These are phyloP conservation scores for Debaryomyces fabryi DNA, from an alignment of 1,139 yeast genomes.

Conservation along the genomic window DNA sequence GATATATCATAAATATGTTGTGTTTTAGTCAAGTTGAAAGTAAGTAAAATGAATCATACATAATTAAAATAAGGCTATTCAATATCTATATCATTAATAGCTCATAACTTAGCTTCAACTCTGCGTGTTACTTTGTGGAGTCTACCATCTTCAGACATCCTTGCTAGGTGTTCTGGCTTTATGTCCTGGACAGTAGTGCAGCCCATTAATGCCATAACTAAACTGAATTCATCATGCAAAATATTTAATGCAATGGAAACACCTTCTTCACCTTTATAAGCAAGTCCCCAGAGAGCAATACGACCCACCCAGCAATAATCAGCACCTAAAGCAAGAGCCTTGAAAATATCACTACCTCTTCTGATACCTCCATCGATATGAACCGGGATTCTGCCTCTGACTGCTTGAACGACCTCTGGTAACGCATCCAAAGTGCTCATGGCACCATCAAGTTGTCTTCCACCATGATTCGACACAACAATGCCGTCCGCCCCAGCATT, in stretches of 20 bases:
- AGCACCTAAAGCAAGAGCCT: conserved; percentile 54
- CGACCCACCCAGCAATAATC: conserved; percentile 30
- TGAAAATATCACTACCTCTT: conserved; percentile 50
- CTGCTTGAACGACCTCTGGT: conserved; percentile 36
- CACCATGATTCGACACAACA: conserved; percentile 53
- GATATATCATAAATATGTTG: too few relatives aligned
- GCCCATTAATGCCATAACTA: conserved; percentile 9
- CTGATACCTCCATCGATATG: conserved; percentile 54
- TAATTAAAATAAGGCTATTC: too few relatives aligned
- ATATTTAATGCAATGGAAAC: conserved; percentile 13
- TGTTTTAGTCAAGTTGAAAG: too few relatives aligned
- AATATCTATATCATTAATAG: too few relatives aligned
- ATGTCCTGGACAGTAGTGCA: conserved; percentile 5
- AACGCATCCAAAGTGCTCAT: conserved; percentile 37
- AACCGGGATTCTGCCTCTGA: conserved; percentile 33
- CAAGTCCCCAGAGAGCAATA: conserved; percentile 24
- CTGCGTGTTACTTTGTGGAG: neutral
- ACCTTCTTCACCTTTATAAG: conserved; percentile 25
- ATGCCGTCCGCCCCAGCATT: conserved; percentile 44
- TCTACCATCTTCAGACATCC: conserved; percentile 3
- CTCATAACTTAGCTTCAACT: conserved; percentile 1
- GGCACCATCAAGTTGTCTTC: conserved; percentile 48
- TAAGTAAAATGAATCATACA: too few relatives aligned
- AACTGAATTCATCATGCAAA: conserved; percentile 7
- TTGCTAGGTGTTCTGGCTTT: conserved; percentile 6